These are phyloP conservation scores for Otatea glauca DNA, from an alignment of 176 grass and related monocot genomes.

Conservation along the genomic window DNA sequence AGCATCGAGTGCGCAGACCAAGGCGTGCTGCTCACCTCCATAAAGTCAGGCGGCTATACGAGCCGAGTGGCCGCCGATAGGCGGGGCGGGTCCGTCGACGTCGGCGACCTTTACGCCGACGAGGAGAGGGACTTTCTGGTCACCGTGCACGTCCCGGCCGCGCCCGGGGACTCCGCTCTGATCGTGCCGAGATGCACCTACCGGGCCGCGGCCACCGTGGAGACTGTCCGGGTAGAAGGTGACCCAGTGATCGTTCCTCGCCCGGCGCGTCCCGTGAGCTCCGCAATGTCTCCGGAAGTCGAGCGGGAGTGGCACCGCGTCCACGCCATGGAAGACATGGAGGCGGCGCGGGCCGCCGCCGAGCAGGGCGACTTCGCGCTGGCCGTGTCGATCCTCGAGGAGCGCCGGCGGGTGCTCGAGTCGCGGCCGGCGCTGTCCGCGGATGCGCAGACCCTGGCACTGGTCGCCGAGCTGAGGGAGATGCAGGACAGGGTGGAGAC, in stretches of 20 bases:
- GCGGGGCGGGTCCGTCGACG: slow-evolving; percentile 43
- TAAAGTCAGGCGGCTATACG: slow-evolving; percentile 63
- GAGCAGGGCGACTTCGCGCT: slow-evolving; percentile 32
- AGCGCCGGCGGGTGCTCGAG: slow-evolving; percentile 17
- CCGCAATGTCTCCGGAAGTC: slow-evolving; percentile 51
- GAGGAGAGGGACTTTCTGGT: slow-evolving; percentile 79
- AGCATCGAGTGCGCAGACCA: slow-evolving; percentile 50
- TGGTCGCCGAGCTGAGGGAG: slow-evolving; percentile 58
- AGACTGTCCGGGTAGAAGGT: slow-evolving; percentile 36
- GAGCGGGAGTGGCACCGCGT: slow-evolving; percentile 53
- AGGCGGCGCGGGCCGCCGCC: slow-evolving; percentile 34
- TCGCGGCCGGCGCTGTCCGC: not conserved
- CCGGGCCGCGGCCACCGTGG: slow-evolving; percentile 51
- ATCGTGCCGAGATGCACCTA: slow-evolving; percentile 55
- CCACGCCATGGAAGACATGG: slow-evolving; percentile 50
- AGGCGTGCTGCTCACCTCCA: slow-evolving; percentile 48
- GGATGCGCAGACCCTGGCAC: slow-evolving; percentile 34
- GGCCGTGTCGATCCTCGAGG: slow-evolving; percentile 43
- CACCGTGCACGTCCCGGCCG: slow-evolving; percentile 48
- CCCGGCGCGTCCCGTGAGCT: not conserved
- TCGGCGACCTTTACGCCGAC: slow-evolving; percentile 76
- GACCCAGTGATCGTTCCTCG: slow-evolving; percentile 44
- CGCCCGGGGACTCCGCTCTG: slow-evolving; percentile 29
- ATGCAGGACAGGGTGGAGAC: slow-evolving; percentile 55
- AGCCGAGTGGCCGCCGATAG: slow-evolving; percentile 40